These are phyloP conservation scores for Aspergillus incahuasiensis DNA, from an alignment of 495 filamentous ascomycete species.

Conservation along the genomic window DNA sequence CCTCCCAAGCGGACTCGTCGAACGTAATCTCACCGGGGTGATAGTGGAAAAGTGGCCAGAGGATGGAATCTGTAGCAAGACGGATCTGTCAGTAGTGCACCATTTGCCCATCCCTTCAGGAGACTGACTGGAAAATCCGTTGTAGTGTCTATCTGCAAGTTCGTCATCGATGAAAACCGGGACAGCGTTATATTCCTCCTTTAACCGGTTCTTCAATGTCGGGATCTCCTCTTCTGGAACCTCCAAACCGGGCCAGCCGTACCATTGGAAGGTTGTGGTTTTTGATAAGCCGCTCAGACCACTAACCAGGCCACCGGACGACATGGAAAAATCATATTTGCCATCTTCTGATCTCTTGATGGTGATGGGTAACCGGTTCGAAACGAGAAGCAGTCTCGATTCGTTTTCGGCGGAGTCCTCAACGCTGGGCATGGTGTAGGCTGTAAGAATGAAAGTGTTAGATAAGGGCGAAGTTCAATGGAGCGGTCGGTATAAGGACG, in stretches of 20 bases:
- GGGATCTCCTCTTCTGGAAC: conserved; percentile 66
- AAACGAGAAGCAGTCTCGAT: conserved; percentile 70
- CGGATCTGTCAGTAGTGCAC: conserved; percentile 13
- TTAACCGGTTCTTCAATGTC: conserved; percentile 59
- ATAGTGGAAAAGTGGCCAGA: conserved; percentile 98
- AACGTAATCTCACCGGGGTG: conserved; percentile 97
- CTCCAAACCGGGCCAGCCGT: conserved; percentile 93
- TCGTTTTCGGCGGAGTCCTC: conserved; percentile 31
- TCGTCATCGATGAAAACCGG: conserved; percentile 78
- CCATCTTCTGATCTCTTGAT: conserved; percentile 87
- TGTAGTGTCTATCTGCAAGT: conserved; percentile 76
- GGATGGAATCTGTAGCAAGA: conserved; percentile 69
- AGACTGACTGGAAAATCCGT: conserved; percentile 76
- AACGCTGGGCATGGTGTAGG: conserved; percentile 30
- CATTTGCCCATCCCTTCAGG: not conserved
- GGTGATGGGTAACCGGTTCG: conserved; percentile 91
- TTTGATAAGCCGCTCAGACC: conserved; percentile 87
- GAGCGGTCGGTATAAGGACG: not conserved
- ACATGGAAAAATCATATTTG: conserved; percentile 85
- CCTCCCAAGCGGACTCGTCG: conserved; percentile 87
- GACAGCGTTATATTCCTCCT: conserved; percentile 67
- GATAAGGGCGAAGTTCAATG: not conserved
- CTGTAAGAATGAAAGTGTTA: not conserved
- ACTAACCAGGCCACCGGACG: conserved; percentile 88
- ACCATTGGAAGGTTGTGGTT: conserved; percentile 92